A percentile compares a stretch with the other conserved stretches of the same genome.
phyloP scores from a whole-genome alignment of 2,329 filamentous ascomycete genomes.

The Penicillium sp. region DNA sequence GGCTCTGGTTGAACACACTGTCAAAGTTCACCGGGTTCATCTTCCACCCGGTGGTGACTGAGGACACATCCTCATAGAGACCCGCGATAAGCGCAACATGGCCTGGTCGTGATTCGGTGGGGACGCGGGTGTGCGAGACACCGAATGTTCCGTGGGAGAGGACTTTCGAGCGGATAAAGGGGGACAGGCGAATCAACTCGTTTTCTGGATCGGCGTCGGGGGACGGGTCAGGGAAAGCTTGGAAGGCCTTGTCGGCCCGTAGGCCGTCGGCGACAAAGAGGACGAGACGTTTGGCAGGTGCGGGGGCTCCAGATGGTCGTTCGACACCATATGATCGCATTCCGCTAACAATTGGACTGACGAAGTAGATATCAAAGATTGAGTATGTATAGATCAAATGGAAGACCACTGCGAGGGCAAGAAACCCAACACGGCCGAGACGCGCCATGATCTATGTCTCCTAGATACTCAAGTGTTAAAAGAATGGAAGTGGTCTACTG shows the following conservation, averaged over 20 bases:
- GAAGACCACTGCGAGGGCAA: conserved; percentile 85
- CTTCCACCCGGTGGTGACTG: conserved; percentile 97
- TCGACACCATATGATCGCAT: conserved; percentile 80
- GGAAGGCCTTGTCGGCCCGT: conserved; percentile 96
- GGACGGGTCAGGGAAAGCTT: conserved; percentile 85
- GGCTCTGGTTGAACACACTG: conserved; percentile 94
- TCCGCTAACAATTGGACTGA: conserved; percentile 92
- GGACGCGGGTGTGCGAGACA: conserved; percentile 93
- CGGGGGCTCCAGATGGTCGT: conserved; percentile 55
- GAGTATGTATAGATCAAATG: conserved; percentile 91
- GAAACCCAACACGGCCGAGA: conserved; percentile 72
- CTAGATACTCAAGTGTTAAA: conserved; percentile 10
- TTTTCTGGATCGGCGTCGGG: conserved; percentile 41
- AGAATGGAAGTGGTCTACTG: conserved; percentile 25
- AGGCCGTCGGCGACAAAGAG: conserved; percentile 96
- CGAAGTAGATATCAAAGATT: conserved; percentile 98
- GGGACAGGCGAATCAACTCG: conserved; percentile 74
- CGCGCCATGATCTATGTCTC: conserved; percentile 45
- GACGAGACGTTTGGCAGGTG: conserved; percentile 85
- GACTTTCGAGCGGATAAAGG: conserved; percentile 85
- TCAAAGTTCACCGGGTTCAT: conserved; percentile 97
- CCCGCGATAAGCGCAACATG: conserved; percentile 97
- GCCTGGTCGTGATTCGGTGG: conserved; percentile 91
- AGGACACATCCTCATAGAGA: conserved; percentile 95
- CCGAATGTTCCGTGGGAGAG: conserved; percentile 91